phyloP scores from a whole-genome alignment of 169 alveolate species.

The Plasmodium inui region DNA sequence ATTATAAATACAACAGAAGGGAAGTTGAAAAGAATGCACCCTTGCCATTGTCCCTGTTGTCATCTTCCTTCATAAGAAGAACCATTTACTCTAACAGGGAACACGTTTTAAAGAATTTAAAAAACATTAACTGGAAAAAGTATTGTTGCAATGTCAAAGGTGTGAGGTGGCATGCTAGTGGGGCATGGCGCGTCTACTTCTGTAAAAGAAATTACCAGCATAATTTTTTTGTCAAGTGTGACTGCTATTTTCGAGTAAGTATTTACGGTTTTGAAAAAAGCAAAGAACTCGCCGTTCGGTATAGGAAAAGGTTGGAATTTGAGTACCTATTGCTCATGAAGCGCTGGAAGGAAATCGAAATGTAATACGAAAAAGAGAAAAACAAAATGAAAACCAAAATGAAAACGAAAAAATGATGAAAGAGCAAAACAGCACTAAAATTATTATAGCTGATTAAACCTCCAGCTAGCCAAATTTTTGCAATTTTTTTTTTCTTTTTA shows the following conservation, averaged over 20 bases:
- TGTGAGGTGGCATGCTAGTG: conserved; percentile 92
- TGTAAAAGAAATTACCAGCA: conserved; percentile 85
- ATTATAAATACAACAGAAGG: conserved; percentile 66
- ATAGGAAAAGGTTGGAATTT: conserved; percentile 86
- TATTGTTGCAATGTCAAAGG: conserved; percentile 88
- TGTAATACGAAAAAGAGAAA: conserved; percentile 38
- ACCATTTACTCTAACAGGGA: conserved; percentile 84
- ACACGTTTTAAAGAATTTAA: conserved; percentile 85
- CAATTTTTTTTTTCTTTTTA: conserved; percentile 22
- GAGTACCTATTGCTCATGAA: conserved; percentile 87
- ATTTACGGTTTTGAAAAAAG: conserved; percentile 87
- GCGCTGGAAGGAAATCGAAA: conserved; percentile 85
- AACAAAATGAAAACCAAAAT: too few species aligned
- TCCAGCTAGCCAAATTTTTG: neutral
- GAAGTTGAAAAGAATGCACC: conserved; percentile 67
- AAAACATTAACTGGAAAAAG: conserved; percentile 87
- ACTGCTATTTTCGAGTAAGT: conserved; percentile 85
- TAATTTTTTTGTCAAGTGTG: conserved; percentile 89
- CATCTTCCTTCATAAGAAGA: conserved; percentile 85
- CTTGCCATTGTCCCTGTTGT: conserved; percentile 88
- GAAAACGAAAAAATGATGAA: neutral
- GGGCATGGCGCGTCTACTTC: conserved; percentile 92
- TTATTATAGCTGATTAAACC: neutral
- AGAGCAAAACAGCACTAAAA: neutral
- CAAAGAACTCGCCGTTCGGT: conserved; percentile 86